phyloP scores from a whole-genome alignment of 2,329 filamentous ascomycete genomes.

The Chrysoporthe austroafricana region DNA sequence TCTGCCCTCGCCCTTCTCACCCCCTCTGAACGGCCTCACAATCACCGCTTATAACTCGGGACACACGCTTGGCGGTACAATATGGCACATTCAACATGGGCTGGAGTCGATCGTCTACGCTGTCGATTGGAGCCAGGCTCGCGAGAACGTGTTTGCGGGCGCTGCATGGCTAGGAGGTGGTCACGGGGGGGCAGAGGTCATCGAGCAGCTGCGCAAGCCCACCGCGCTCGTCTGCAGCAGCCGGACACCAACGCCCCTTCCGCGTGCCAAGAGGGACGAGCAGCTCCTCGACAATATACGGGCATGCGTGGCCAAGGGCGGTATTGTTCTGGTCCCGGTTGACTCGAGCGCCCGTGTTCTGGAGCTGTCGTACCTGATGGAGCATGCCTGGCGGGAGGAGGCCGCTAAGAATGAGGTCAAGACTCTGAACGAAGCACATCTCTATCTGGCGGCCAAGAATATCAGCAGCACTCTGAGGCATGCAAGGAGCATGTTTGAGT shows the following conservation, averaged over 20 bases:
- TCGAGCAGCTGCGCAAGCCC: slow-evolving; percentile 89
- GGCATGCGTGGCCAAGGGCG: slow-evolving; percentile 76
- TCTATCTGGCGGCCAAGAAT: slow-evolving; percentile 86
- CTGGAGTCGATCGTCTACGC: slow-evolving; percentile 97
- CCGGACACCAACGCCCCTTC: slow-evolving; percentile 71
- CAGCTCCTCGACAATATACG: slow-evolving; percentile 82
- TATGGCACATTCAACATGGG: slow-evolving; percentile 98
- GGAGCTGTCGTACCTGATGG: slow-evolving; percentile 88
- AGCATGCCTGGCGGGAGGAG: slow-evolving; percentile 84
- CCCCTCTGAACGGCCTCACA: slow-evolving; percentile 85
- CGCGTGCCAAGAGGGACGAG: slow-evolving; percentile 81
- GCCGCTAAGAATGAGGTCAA: slow-evolving; percentile 51
- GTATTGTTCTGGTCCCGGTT: slow-evolving; percentile 89
- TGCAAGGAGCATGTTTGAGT: slow-evolving; percentile 94
- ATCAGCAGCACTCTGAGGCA: slow-evolving; percentile 88
- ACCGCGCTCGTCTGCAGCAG: slow-evolving; percentile 94
- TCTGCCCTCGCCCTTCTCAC: slow-evolving; percentile 82
- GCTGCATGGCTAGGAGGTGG: slow-evolving; percentile 89
- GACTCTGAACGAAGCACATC: slow-evolving; percentile 56
- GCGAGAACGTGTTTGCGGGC: slow-evolving; percentile 91
- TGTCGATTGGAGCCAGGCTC: slow-evolving; percentile 97
- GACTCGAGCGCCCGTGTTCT: slow-evolving; percentile 95
- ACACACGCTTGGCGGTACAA: slow-evolving; percentile 93
- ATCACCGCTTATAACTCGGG: slow-evolving; percentile 97
- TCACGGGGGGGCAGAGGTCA: slow-evolving; percentile 78